Conservation (phyloP, 257 asterid species). For the Cinchona pubescens region DNA sequence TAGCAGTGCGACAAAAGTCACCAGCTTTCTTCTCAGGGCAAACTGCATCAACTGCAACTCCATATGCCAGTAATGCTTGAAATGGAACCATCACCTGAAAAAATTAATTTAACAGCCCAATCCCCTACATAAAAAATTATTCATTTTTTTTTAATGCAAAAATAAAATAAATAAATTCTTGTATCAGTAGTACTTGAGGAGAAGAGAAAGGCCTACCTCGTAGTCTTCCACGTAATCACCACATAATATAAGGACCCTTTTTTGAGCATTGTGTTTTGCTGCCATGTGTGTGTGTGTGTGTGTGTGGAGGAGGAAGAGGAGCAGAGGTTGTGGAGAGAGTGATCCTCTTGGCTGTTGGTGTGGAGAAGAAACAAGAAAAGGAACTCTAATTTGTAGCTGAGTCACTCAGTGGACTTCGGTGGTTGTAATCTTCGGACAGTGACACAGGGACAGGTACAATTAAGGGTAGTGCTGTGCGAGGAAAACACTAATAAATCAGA, state of each 20-base stretch:
- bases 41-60: slow-evolving; percentile 83
- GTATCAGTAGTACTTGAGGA: neutral
- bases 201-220: slow-evolving; percentile 68
- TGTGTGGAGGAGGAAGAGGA: slow-evolving; percentile 33
- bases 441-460: too few species aligned
- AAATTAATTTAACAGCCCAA: neutral
- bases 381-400: neutral
- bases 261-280: slow-evolving; percentile 38
- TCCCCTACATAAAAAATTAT: neutral
- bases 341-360: slow-evolving; percentile 1
- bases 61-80: slow-evolving; percentile 88
- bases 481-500: too few species aligned
- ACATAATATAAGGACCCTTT: slow-evolving; percentile 68
- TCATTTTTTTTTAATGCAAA: neutral
- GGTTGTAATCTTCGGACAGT: too few species aligned
- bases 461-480: too few species aligned
- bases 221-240: slow-evolving; percentile 94
- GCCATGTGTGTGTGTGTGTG: too few species aligned
- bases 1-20: slow-evolving; percentile 78
- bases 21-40: slow-evolving; percentile 96
- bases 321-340: slow-evolving; percentile 22
- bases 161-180: too few species aligned
- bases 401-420: too few species aligned
- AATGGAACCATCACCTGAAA: slow-evolving; percentile 90
- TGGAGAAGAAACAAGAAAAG: neutral